Evolutionary conservation across 495 filamentous ascomycete species (phyloP), one percentile per base, ranked within the genome.

Genomic region (Copromyces sp.): DNA sequence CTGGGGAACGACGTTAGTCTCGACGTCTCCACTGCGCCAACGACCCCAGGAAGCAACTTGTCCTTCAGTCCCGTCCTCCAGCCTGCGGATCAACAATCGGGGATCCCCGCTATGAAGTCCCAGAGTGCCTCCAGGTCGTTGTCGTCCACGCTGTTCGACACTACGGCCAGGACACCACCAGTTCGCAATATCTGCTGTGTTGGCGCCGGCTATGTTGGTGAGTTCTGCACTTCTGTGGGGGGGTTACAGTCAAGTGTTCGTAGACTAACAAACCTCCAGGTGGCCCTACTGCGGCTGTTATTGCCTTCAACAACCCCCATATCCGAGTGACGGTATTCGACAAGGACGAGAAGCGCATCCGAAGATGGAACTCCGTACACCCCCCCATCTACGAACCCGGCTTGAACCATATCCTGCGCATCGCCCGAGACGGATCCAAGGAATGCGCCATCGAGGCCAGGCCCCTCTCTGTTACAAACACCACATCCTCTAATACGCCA

Each of bases 341-440:
- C 76, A 82, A 86, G 61, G 89, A 92, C 77, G 83, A 81, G 37
- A 74, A 74, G 11, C 86, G 91, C 35, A 93, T 94, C 73, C 82
- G 82, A 59, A 83, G 86, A 65, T 94, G 92, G 92, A 91, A 92
- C 69, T 91, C 90, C 0, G 80, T 84, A 61, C 87, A 89, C 75
- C 85, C 94, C 37, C 92, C 92, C 20, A 92, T 95, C 70, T 90
- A 92, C 78, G 92, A 95, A 78, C 89, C 91, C 2, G 91, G 89
- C 3, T 81, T 95, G 8, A 77, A 85, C 37, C 86, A 90, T 7
- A 85, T 93, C n/a, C 88, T 94, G 12, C 83, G 86, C 42, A 79
- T 87, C 17, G 83, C 89, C 24, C 86, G 91, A 35, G 90, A 93
- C 73, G 87, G 87, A 16, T 76, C 76, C 2, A 74, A 72, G 68